phyloP scores from a whole-genome alignment of 257 asterid genomes.

The Solanum bukasovii region DNA sequence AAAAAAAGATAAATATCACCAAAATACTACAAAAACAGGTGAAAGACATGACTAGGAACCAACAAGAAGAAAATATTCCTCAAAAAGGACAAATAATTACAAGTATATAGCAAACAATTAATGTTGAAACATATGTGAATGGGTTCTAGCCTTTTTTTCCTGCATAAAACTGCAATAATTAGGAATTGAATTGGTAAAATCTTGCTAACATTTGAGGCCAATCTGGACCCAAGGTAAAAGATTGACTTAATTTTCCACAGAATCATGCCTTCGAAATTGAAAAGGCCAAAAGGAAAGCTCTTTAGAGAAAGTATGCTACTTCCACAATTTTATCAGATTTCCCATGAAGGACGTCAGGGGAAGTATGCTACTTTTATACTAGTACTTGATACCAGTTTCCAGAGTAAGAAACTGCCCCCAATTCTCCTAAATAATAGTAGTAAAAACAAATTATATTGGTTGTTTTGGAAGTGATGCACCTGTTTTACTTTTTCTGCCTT shows the following conservation, averaged over 20 bases:
- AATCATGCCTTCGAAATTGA: neutral
- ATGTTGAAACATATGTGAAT: neutral
- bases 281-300: neutral
- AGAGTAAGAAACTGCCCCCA: neutral
- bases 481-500: neutral
- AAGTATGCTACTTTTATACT: neutral
- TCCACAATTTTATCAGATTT: neutral
- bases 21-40: neutral
- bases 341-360: neutral
- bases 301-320: neutral
- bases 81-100: neutral
- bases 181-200: neutral
- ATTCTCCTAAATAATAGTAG: neutral
- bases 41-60: neutral
- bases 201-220: neutral
- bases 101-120: neutral
- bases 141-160: neutral
- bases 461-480: neutral
- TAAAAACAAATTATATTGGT: neutral
- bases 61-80: neutral
- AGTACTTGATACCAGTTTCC: neutral
- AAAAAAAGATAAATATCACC: neutral
- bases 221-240: neutral
- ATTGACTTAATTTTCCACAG: neutral
- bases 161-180: neutral